A percentile compares a stretch with the other conserved stretches of the same genome.
Evolutionary conservation across 176 grass and related monocot species (phyloP).

Genomic region (Phoenix roebelenii): DNA sequence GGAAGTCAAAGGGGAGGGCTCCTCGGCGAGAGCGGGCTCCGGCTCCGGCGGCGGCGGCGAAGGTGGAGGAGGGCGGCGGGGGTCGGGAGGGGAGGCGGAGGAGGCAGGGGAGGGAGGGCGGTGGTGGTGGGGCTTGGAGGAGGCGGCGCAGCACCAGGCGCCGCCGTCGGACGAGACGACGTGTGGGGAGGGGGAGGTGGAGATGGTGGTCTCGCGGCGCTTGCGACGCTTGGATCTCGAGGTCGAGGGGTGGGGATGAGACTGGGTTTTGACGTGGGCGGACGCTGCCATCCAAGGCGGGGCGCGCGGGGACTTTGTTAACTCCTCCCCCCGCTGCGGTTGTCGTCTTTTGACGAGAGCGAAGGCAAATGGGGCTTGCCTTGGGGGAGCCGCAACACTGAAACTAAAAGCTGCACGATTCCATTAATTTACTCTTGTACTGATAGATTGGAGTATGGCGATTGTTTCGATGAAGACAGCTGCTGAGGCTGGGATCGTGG

Average conservation of each 20-base stretch:
- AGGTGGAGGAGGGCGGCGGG: conserved; percentile 9
- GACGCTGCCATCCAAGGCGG: too few species aligned
- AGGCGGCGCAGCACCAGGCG: conserved; percentile 44
- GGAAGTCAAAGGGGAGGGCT: too few species aligned
- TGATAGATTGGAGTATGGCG: too few species aligned
- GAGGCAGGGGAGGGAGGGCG: conserved; percentile 4
- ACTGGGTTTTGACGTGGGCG: conserved; percentile 2
- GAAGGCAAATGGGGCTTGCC: background rate
- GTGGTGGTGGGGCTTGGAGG: conserved; percentile 3
- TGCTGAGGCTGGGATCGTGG: too few species aligned
- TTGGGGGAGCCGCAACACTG: too few species aligned
- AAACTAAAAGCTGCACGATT: too few species aligned
- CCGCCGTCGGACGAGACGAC: conserved; percentile 47
- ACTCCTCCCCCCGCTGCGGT: background rate
- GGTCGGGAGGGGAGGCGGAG: conserved; percentile 40
- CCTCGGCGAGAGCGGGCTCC: too few species aligned
- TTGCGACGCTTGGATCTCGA: conserved; percentile 41
- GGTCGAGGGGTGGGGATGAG: conserved; percentile 9
- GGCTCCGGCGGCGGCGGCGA: conserved; percentile 3
- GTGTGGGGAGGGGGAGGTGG: conserved; percentile 21
- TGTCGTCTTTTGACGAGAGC: conserved; percentile 24
- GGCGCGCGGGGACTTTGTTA: too few species aligned
- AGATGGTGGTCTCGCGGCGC: conserved; percentile 20
- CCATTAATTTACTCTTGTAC: too few species aligned
- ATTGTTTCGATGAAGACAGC: too few species aligned